Base-by-base conservation (phyloP, 2,329 filamentous ascomycete species). In the Dothiorella sarmentorum region DNA sequence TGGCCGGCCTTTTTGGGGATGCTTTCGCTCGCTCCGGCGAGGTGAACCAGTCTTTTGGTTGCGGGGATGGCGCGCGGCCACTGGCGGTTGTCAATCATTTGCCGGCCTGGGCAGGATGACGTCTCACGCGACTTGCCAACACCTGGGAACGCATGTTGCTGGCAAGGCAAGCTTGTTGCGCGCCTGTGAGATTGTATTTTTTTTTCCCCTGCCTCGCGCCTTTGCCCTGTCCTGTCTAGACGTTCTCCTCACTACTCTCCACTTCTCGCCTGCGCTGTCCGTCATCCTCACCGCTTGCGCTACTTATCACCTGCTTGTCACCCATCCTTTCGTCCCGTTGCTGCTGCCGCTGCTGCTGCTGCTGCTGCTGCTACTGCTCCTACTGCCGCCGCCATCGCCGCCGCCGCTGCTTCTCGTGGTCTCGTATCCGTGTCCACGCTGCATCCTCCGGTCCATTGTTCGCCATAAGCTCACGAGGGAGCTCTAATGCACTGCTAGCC, bases 391-490 rank as follows among this genome's bases (percentile, higher is more conserved):
- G 11, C 22, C 22, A 9, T 20, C 15, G 5, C 10, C 18, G 29
- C 7, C n/a, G 11, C 22, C 22, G 47, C 47, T 38, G 33, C 47
- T 52, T 33, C 47, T 52, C 47, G 33, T 52, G 47, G 47, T 40
- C 47, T 52, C 47, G 47, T 52, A 52, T 52, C 47, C 47, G 47
- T 52, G 47, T 52, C 33, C 33, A 52, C 47, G 47, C 38, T 52
- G 47, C 47, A 52, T 38, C 47, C 31, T 33, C 31, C 11, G 47
- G 17, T 22, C 47, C 7, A 27, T 52, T 40, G 47, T 22, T 40
- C 33, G 33, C 47, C 31, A 17, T 37, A 24, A 24, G 47, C 47
- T 52, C 47, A 52, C 47, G 47, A 35, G 47, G 44, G 31, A 37
- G 18, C 31, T 52, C 33, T 52, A n/a, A 52, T 52, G 47, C 47